phyloP scores from a whole-genome alignment of 2,329 filamentous ascomycete genomes.

The Chalara sp. region DNA sequence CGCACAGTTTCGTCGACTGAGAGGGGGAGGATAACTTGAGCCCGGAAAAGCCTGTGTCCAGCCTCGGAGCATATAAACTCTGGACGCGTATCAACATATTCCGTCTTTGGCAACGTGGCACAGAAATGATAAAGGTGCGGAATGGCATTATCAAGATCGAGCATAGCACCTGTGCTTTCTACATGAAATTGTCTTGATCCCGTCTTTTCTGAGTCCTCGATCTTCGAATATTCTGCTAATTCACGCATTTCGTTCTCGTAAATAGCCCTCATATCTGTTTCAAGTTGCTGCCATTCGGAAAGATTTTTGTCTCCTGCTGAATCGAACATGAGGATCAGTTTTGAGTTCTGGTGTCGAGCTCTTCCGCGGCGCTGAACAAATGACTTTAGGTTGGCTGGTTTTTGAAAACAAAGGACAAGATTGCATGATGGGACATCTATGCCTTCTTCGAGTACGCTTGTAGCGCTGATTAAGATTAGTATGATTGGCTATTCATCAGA shows the following conservation, averaged over 20 bases:
- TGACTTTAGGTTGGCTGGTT: conserved; percentile 53
- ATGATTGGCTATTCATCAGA: no score
- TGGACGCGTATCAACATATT: conserved; percentile 59
- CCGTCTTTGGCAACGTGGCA: conserved; percentile 41
- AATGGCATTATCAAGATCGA: conserved; percentile 69
- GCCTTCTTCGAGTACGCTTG: conserved; percentile 40
- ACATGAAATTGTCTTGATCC: conserved; percentile 34
- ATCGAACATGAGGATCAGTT: conserved; percentile 44
- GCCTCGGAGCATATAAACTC: conserved; percentile 51
- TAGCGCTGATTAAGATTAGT: not conserved
- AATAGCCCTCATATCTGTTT: conserved; percentile 57
- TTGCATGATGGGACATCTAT: conserved; percentile 60
- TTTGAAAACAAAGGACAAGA: conserved; percentile 57
- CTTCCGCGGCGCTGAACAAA: conserved; percentile 60
- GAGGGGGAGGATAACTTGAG: conserved; percentile 64
- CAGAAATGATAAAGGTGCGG: conserved; percentile 83
- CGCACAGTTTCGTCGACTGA: conserved; percentile 60
- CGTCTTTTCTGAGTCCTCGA: conserved; percentile 25
- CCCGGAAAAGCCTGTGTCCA: conserved; percentile 36
- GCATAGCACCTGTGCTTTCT: conserved; percentile 46
- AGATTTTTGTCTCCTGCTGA: conserved; percentile 27
- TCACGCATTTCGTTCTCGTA: conserved; percentile 29
- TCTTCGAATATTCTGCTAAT: conserved; percentile 13
- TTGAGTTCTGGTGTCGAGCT: conserved; percentile 51
- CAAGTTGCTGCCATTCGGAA: conserved; percentile 57